Evolutionary conservation across 768 basidiomycete genomes (phyloP).

Genomic region (Leccinum uliginosum): DNA sequence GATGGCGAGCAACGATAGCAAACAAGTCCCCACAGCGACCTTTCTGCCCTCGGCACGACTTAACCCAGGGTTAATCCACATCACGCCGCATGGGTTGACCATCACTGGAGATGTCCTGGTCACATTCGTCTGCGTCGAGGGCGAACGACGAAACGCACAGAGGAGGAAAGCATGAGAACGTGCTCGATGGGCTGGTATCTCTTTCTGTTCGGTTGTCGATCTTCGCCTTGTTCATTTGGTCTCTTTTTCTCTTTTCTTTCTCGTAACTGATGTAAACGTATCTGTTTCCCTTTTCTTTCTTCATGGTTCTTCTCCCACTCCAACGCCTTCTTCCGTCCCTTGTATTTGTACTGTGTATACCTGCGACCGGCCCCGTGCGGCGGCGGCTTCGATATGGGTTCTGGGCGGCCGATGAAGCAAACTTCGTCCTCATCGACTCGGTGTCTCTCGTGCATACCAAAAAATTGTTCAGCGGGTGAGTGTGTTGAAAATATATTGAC

Average conservation of each 20-base stretch:
- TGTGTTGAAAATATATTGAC: background rate
- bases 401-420: background rate
- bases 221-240: background rate
- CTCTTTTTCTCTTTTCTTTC: background rate
- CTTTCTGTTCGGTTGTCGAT: background rate
- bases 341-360: background rate
- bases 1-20: slow-evolving; percentile 33
- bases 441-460: background rate
- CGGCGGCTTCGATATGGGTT: background rate
- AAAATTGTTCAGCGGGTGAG: background rate
- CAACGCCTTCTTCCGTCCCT: background rate
- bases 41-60: slow-evolving; percentile 21
- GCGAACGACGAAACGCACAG: slow-evolving; percentile 28
- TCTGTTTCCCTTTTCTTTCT: background rate
- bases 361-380: background rate
- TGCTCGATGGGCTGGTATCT: background rate
- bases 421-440: background rate
- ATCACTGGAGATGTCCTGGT: slow-evolving; percentile 31
- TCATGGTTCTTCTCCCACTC: background rate
- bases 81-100: slow-evolving; percentile 31
- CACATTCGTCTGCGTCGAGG: slow-evolving; percentile 31
- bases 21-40: slow-evolving; percentile 29
- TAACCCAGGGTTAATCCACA: slow-evolving; percentile 30
- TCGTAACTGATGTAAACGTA: background rate
- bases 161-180: slow-evolving; percentile 14